Base-by-base conservation (phyloP, 148 eudicot genomes). In the Hydrangea macrophylla region DNA sequence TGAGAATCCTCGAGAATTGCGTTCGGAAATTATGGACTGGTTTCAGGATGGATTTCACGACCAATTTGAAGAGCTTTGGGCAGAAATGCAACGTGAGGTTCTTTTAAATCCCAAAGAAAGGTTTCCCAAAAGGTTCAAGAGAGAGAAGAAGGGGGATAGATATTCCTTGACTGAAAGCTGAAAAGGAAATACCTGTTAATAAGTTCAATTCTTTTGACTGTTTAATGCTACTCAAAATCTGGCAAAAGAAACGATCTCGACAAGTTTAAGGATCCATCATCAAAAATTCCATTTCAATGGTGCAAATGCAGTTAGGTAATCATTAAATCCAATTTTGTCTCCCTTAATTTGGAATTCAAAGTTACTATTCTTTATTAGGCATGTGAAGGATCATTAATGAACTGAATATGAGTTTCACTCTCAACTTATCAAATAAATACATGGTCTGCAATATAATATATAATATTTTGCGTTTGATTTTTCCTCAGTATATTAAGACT, bases 21-120 rank as follows among this genome's bases (percentile, higher is more conserved):
- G 80, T 81, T 12, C 35, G 22, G 99, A 90, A 77, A 76, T 90
- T 39, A 64, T 26, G 62, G 90, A 79, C 68, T 87, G 92, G 92
- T 90, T 90, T 77, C 92, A 82, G 65, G 76, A 70, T 36, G 85
- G 78, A 32, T 88, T 73, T 63, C 62, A 36, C 60, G 39, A 35
- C 69, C 74, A 57, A 26, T 90, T 90, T 65, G 80, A 78, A 6
- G 62, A 78, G 53, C 73, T 90, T 55, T 94, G 99, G 99, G 66
- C 48, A 28, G 66, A 68, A 40, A 94, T 94, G 96, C 86, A 57
- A 2, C 70, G 36, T 23, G 90, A 94, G 81, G 88, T 69, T 28
- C 71, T 54, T 35, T 69, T 76, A 59, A 72, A 82, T 39, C 83
- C 83, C 13, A 55, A 70, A 48, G 79, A 76, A 55, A 86, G 80